Percentiles rank a stretch among this genome's conserved stretches.
Evolutionary conservation across 768 basidiomycete genomes (phyloP).

Genomic region (Paxillus ammoniavirescens): DNA sequence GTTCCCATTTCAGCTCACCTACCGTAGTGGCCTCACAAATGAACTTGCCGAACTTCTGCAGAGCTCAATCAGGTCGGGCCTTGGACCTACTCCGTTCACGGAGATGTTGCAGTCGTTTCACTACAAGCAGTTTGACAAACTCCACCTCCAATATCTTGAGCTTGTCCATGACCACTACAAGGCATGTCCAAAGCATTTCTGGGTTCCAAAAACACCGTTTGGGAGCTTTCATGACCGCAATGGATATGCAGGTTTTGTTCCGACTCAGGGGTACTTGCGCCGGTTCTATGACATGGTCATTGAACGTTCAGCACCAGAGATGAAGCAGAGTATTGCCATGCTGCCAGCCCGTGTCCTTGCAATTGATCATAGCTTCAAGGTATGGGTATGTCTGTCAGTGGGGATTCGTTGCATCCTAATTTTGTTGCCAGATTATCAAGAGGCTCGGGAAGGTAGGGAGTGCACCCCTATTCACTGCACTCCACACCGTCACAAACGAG

Average conservation of each 20-base stretch:
- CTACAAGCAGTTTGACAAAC: conserved; percentile 15
- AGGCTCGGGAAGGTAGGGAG: conserved; percentile 26
- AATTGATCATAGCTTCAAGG: conserved; percentile 30
- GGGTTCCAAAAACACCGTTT: conserved; percentile 1
- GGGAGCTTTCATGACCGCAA: neutral
- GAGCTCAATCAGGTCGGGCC: conserved; percentile 20
- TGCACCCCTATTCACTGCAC: conserved; percentile 22
- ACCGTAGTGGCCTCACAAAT: conserved; percentile 19
- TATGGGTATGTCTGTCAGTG: no score
- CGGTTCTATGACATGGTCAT: conserved; percentile 28
- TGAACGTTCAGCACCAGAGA: conserved; percentile 11
- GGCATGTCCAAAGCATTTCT: neutral
- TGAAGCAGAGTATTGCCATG: conserved; percentile 29
- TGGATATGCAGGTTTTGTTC: conserved; percentile 24
- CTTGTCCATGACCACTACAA: neutral
- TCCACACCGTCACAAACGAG: conserved; percentile 29
- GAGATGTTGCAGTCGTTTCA: conserved; percentile 19
- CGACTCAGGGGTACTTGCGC: conserved; percentile 17
- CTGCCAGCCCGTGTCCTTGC: conserved; percentile 12
- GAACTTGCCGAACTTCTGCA: conserved; percentile 13
- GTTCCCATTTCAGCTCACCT: conserved; percentile 21
- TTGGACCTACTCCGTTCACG: conserved; percentile 26
- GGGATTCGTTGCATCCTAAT: no score
- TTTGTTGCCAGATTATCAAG: conserved; percentile 22
- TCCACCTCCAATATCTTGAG: conserved; percentile 9